Conservation (phyloP, 2,329 filamentous ascomycete species). For the Aspergillus pseudonomiae region DNA sequence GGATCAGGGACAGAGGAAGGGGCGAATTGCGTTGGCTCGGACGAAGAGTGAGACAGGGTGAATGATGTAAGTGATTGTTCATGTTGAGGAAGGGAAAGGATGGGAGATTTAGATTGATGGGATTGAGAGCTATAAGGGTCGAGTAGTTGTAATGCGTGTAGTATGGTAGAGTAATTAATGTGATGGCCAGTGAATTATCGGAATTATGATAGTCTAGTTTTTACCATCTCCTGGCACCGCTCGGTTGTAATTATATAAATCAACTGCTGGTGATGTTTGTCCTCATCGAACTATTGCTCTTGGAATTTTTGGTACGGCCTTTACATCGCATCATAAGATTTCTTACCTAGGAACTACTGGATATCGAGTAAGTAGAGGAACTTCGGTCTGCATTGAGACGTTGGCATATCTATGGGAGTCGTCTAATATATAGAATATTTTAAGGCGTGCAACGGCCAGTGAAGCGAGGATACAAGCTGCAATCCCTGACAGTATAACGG, state of each 20-base stretch:
- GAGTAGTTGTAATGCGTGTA: background rate
- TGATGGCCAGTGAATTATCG: background rate
- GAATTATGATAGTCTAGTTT: background rate
- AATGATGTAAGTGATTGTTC: background rate
- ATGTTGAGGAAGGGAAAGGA: background rate
- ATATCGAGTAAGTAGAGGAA: background rate
- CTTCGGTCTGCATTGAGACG: background rate
- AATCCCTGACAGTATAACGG: conserved; percentile 66
- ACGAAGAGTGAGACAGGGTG: background rate
- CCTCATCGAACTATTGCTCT: background rate
- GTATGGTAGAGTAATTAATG: background rate
- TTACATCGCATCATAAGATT: background rate
- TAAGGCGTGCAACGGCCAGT: conserved; percentile 55
- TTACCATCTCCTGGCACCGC: too few relatives aligned
- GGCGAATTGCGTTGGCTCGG: background rate
- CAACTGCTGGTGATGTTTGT: background rate
- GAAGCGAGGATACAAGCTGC: conserved; percentile 55
- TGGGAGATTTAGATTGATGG: background rate
- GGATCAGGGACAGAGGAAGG: background rate
- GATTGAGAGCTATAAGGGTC: background rate
- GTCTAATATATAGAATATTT: conserved; percentile 10
- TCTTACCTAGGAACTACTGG: background rate
- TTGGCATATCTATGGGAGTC: conserved; percentile 9
- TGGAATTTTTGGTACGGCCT: background rate
- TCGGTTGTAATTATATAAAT: background rate